phyloP scores from a whole-genome alignment of 2,329 filamentous ascomycete genomes.

The Tolypocladium nubicola region DNA sequence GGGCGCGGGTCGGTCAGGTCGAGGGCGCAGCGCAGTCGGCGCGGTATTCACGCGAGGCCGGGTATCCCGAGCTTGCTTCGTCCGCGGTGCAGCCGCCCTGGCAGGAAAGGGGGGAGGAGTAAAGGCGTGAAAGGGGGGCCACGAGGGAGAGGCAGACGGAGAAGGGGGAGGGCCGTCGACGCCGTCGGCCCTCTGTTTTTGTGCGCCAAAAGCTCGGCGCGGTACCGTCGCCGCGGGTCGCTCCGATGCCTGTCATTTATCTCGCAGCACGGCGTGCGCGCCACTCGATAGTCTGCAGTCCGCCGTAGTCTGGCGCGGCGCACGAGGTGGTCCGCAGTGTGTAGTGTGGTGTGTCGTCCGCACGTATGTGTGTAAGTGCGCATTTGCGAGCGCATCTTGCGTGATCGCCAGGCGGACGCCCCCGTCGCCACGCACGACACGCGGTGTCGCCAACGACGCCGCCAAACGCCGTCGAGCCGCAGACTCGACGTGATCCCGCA shows the following conservation, averaged over 20 bases:
- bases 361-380: too few relatives aligned
- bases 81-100: background rate
- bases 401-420: too few relatives aligned
- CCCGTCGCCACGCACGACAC: background rate
- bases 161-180: background rate
- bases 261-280: background rate
- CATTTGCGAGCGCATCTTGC: too few relatives aligned
- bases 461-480: background rate
- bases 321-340: too few relatives aligned
- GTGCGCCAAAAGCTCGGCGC: background rate
- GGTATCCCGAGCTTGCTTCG: background rate
- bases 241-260: background rate
- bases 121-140: too few relatives aligned
- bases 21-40: too few relatives aligned
- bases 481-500: background rate
- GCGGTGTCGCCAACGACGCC: background rate
- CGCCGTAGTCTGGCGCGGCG: background rate
- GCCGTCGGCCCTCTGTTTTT: background rate
- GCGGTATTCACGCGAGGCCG: background rate
- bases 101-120: background rate
- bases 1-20: background rate
- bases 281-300: background rate
- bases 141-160: background rate
- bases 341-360: too few relatives aligned
- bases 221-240: background rate